Evolutionary conservation across 192 early-diverging fungal genomes (phyloP), one percentile per base, ranked within the genome.

Genomic region (Allomyces macrogynus): DNA sequence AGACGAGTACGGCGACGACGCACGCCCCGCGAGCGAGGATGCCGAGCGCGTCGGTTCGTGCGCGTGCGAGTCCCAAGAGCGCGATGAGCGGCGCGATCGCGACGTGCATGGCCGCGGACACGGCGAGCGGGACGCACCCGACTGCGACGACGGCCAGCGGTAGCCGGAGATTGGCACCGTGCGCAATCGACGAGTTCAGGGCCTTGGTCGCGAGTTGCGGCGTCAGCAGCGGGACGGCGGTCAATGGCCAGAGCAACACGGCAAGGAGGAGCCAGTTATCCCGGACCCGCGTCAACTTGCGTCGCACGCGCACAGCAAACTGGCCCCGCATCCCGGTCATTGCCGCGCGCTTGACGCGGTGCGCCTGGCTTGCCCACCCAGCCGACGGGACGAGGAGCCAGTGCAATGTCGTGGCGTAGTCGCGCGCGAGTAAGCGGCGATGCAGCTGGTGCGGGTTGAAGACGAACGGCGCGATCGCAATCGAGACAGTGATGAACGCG

Each of bases 401-500:
- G 16, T 16, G 49, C 16, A 57, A 4, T 3, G 49, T 57, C 1
- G 49, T 16, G 3, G 49, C 49, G 20, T 89, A 92, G 69, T 92
- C 90, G 10, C 84, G 65, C 68, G 89, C 75, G 69, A 90, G 90
- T 67, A 87, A 85, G 0, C 76, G 76, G 64, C 89, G 76, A 20
- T 82, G 76, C 63, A 92, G 90, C 73, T 92, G 90, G 67, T 89
- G 88, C n/a, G 87, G 89, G 65, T 92, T 92, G 72, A 89, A 92
- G 44, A 92, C 63, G 70, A 90, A 92, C 3, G 90, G 89, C 61
- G 90, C 85, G 61, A 92, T 75, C 61, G 84, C 71, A 49, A 92
- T 70, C 10, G 89, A 86, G 40, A 86, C 68, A 44, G 86, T 86
- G 27, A 84, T 87, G 26, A 90, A 79, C 88, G 88, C 90, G 64